Evolutionary conservation across 2,329 filamentous ascomycete species (phyloP), one percentile per base, ranked within the genome.

Genomic region (Hypoxylon sp.): DNA sequence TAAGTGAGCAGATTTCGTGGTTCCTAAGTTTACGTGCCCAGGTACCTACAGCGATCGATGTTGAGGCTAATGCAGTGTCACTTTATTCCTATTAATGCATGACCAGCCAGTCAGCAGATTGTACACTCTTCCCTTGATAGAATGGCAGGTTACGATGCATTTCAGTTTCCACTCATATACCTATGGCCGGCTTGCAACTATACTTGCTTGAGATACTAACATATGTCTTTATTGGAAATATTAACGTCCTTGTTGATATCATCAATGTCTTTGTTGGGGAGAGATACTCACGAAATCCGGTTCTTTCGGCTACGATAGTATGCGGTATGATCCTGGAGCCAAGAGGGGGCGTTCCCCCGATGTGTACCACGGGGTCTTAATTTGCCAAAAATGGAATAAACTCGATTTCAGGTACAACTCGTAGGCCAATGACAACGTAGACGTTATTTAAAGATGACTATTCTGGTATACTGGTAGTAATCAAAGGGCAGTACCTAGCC

Each of bases 41-140:
- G 19, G 59, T 51, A 44, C 47, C 37, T 51, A 48, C 51, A 39
- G 44, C 52, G 24, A 54, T 57, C 48, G 24, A 57, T 57, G 44
- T 56, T 63, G 67, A 58, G 59, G 63, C 65, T 68, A 67, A 72
- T 68, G 65, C 68, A 70, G 65, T 65, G 51, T 67, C 22, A 65
- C 63, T 67, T 46, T 26, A 63, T 44, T 33, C 51, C 46, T 44
- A 39, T 63, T 33, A 56, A 58, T 67, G 22, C 50, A 67, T 63
- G 13, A 24, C 47, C 37, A 19, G 47, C 55, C 29, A 66, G 42
- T 55, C 51, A 46, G 65, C 22, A 68, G 58, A 22, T 22, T 44
- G 48, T 24, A 47, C 26, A 31, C 53, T 58, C 33, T 65, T 24
- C 59, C 66, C 65, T 68, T 65, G 53, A 63, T 68, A 63, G 66